Evolutionary conservation across 305 asterid genomes (phyloP).

Genomic region (Andrographis paniculata): DNA sequence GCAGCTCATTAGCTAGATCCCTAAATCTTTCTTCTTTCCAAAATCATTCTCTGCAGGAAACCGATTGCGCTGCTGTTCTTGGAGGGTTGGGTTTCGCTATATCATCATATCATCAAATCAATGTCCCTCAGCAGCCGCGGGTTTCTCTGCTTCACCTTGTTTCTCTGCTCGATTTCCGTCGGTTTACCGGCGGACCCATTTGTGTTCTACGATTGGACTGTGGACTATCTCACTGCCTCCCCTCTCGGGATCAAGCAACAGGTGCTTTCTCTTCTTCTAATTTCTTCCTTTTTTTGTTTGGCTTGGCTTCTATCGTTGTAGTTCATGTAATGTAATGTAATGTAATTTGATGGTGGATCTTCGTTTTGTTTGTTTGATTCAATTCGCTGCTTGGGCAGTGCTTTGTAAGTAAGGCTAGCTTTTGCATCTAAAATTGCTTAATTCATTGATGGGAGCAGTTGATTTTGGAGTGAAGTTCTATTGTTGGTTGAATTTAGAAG

Average conservation of each 20-base stretch:
- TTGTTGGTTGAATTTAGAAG: background rate
- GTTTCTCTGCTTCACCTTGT: conserved; percentile 28
- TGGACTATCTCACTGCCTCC: conserved; percentile 70
- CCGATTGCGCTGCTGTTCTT: too few relatives aligned
- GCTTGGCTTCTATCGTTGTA: too few relatives aligned
- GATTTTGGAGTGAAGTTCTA: background rate
- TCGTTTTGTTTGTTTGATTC: background rate
- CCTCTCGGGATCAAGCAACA: conserved; percentile 83
- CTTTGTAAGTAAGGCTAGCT: background rate
- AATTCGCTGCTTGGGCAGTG: background rate
- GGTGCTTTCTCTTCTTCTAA: conserved; percentile 28
- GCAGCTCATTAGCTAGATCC: too few relatives aligned
- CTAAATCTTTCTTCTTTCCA: too few relatives aligned
- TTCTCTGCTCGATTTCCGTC: conserved; percentile 28
- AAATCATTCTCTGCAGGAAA: too few relatives aligned
- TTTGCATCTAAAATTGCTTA: background rate
- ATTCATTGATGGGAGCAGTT: background rate
- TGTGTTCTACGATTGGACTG: conserved; percentile 73
- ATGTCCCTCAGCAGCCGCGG: conserved; percentile 40
- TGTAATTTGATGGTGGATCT: background rate
- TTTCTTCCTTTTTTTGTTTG: conserved; percentile 8
- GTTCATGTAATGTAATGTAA: background rate
- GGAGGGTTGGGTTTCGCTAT: conserved; percentile 1
- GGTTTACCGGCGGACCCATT: conserved; percentile 67
- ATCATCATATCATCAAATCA: too few relatives aligned